phyloP scores from a whole-genome alignment of 495 filamentous ascomycete genomes.

The Paragyromitra xinjiangensis region DNA sequence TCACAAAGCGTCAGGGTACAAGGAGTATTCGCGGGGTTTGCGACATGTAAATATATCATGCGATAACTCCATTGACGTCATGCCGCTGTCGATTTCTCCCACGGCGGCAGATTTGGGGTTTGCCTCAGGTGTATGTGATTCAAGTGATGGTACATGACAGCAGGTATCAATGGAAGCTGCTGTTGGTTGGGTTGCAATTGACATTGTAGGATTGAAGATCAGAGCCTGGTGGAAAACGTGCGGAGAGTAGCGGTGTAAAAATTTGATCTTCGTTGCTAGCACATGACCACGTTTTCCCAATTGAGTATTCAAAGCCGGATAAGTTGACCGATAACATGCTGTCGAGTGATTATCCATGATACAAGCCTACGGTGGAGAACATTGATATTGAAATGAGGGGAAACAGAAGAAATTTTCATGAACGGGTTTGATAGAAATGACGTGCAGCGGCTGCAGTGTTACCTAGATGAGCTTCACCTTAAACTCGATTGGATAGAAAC shows the following conservation, averaged over 20 bases:
- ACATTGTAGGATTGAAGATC: conserved; percentile 31
- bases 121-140: conserved; percentile 16
- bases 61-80: conserved; percentile 37
- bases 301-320: conserved; percentile 32
- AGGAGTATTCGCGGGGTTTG: conserved; percentile 10
- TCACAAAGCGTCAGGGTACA: conserved; percentile 34
- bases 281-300: conserved; percentile 36
- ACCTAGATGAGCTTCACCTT: conserved; percentile 32
- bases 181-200: conserved; percentile 38
- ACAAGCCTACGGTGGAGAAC: conserved; percentile 5
- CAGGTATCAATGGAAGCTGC: conserved; percentile 24
- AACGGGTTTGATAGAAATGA: conserved; percentile 35
- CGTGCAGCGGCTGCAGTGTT: conserved; percentile 41
- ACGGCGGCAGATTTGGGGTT: conserved; percentile 40
- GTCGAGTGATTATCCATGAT: conserved; percentile 45
- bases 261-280: conserved; percentile 5
- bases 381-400: conserved; percentile 37
- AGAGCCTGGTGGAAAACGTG: conserved; percentile 13
- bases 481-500: conserved; percentile 32
- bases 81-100: conserved; percentile 13
- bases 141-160: conserved; percentile 20
- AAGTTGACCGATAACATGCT: conserved; percentile 16
- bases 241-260: conserved; percentile 5
- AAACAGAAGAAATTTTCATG: conserved; percentile 32
- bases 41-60: conserved; percentile 37